These are phyloP conservation scores for Globisporangium radiosum DNA, from an alignment of 352 stramenopile genomes.

Conservation along the genomic window DNA sequence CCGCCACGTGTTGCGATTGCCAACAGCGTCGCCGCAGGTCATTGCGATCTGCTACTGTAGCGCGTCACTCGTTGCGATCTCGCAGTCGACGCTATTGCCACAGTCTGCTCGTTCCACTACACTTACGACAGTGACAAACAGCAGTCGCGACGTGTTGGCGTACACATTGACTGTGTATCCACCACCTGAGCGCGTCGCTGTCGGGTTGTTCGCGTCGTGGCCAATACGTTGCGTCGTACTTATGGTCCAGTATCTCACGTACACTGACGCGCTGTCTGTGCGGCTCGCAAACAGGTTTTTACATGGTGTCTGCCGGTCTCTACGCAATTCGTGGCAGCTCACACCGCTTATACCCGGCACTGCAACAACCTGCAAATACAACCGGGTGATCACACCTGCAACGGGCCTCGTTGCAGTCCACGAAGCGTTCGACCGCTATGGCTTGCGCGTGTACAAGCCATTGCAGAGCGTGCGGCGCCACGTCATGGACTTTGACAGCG, in stretches of 20 bases:
- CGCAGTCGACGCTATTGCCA: too few relatives aligned
- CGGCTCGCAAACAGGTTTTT: conserved; percentile 31
- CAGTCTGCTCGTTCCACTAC: neutral
- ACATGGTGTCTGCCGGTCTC: conserved; percentile 26
- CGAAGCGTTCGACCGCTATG: conserved; percentile 57
- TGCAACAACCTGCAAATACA: conserved; percentile 26
- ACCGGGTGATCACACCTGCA: conserved; percentile 23
- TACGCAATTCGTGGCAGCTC: conserved; percentile 50
- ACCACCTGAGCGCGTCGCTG: conserved; percentile 13
- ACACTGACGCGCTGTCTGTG: conserved; percentile 37
- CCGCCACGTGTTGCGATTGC: conserved; percentile 25
- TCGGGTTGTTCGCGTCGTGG: conserved; percentile 24
- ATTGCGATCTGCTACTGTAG: conserved; percentile 19
- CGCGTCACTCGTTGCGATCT: conserved; percentile 14
- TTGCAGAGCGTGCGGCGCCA: conserved; percentile 31
- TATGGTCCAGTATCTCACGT: conserved; percentile 37
- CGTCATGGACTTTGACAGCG: conserved; percentile 50
- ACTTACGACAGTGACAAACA: neutral
- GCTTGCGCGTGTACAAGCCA: conserved; percentile 37
- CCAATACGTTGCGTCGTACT: conserved; percentile 16
- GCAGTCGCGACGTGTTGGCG: neutral
- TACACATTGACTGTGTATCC: conserved; percentile 21
- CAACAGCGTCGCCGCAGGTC: conserved; percentile 1
- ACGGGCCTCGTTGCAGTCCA: conserved; percentile 38
- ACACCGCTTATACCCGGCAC: conserved; percentile 30